Percentiles rank a stretch among this genome's conserved stretches.
Conservation (phyloP, 345 rosid genomes). For the Adansonia digitata region DNA sequence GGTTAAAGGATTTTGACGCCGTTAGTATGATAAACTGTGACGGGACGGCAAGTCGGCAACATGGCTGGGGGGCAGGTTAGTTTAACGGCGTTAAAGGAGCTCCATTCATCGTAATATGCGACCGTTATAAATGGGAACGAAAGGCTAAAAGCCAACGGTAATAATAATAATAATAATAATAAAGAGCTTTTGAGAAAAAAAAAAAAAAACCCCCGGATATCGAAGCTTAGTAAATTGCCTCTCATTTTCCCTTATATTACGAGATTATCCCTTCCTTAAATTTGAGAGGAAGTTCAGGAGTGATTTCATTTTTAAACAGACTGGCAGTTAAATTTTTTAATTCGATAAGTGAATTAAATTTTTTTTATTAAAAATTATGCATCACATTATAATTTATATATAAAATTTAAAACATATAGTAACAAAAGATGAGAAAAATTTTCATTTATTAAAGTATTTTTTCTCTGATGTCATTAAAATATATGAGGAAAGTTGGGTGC, state of each 20-base stretch:
- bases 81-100: conserved; percentile 17
- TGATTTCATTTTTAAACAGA: no score
- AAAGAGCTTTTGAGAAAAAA: conserved; percentile 11
- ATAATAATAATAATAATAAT: no score
- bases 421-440: neutral
- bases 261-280: no score
- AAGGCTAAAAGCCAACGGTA: neutral
- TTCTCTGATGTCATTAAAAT: neutral
- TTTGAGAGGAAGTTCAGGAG: no score
- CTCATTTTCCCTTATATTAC: no score
- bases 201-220: neutral
- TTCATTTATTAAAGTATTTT: neutral
- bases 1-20: conserved; percentile 2
- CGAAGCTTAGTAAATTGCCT: neutral
- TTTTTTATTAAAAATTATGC: no score
- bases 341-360: no score
- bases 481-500: neutral
- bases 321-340: no score
- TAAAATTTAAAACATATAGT: neutral
- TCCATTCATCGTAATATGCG: conserved; percentile 26
- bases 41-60: neutral
- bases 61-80: neutral
- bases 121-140: conserved; percentile 31
- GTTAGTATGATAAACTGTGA: neutral
- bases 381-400: no score